Base-by-base conservation (phyloP, 169 alveolate species). In the Hepatocystis sp. region DNA sequence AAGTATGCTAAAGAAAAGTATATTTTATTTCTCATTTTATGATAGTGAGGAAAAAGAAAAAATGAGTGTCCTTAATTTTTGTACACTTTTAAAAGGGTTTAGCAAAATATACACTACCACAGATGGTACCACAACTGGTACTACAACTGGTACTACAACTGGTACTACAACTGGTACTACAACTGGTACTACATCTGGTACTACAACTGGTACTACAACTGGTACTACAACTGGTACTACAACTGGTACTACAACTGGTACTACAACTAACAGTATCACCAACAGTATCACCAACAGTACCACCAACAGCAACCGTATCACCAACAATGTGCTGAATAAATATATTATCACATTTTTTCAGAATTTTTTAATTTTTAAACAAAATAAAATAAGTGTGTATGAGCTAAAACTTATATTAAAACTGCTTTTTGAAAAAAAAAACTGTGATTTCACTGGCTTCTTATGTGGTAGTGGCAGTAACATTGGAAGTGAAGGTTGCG, bases 31-130 rank as follows among this genome's bases (percentile, higher is more conserved):
- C 39, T 19, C 78, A 8, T 36, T 44, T 44, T 7, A 25, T 47
- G 46, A 36, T 23, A 13, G 30, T 52, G 30, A 17, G 1, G 34
- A 58, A 39, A 21, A 25, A 64, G 55, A 28, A 1, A 56, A 76
- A 40, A 76, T 76, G 65, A 76, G 58, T 52, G 10, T 39, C 0
- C 68, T 58, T 8, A 64, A 58, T 19, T 76, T 44, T 17, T 76
- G 88, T 15, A 76, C 68, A 2, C 32, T 76, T 0, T 64, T 76
- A 0, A 76, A 76, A 52, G 78, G 78, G 4, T 36, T 44, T 49
- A 40, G 52, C 28, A 60, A 44, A 44, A 51, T 52, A 17, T 76
- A 46, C 51, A 15, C 8, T 42, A 44, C 56, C 10, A 58, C 64
- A n/a, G 0, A n/a, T n/a, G n/a, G n/a, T n/a, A n/a, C n/a, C n/a